Percentiles rank a stretch among this genome's conserved stretches.
Conservation (phyloP, 805 yeast species). For the Ogataea trehalophila region DNA sequence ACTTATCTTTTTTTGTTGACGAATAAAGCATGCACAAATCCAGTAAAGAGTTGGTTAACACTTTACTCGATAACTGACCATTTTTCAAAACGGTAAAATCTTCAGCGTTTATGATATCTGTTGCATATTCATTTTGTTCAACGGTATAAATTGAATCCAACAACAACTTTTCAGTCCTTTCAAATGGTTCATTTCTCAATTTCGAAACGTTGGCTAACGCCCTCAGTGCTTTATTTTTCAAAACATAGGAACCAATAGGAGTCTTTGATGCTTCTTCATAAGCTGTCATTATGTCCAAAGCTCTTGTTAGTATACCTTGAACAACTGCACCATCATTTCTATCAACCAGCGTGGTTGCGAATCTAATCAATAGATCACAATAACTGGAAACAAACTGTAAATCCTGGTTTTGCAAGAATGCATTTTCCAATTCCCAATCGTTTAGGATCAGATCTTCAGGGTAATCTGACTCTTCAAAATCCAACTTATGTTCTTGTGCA, state of each 20-base stretch:
- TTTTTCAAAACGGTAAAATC: constrained; percentile 22
- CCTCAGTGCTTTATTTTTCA: constrained; percentile 32
- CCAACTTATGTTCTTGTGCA: constrained; percentile 28
- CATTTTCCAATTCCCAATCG: constrained; percentile 19
- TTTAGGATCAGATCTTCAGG: constrained; percentile 18
- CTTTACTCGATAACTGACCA: constrained; percentile 16
- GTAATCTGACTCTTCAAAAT: constrained; percentile 16
- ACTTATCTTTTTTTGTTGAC: constrained; percentile 16
- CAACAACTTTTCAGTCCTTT: constrained; percentile 26
- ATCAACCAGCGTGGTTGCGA: constrained; percentile 31
- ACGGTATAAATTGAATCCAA: constrained; percentile 26
- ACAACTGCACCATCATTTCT: constrained; percentile 19
- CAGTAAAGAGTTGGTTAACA: constrained; percentile 24
- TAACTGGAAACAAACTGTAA: constrained; percentile 29
- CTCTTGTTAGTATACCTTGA: constrained; percentile 23
- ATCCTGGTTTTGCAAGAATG: constrained; percentile 28
- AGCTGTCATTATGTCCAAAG: constrained; percentile 28
- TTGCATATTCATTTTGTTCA: constrained; percentile 18
- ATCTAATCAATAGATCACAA: constrained; percentile 35
- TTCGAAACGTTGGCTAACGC: constrained; percentile 32
- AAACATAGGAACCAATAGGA: constrained; percentile 22
- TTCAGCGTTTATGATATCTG: constrained; percentile 4
- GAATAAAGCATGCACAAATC: constrained; percentile 29
- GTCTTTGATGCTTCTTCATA: constrained; percentile 21
- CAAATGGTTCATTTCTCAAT: constrained; percentile 13